Percentiles rank a stretch among this genome's conserved stretches.
phyloP scores from a whole-genome alignment of 176 grass and related monocot species.

The barley (Hordeum vulgare) region MorexV3_pseudomolecules_assembly NC_058519.1:14681857-14682356 shows the following conservation, averaged over 20 bases:
- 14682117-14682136: neutral
- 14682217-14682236: conserved; percentile 33
- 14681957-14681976: conserved; percentile 56
- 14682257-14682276: conserved; percentile 70
- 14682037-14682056: conserved; percentile 9
- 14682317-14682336: neutral
- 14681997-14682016: conserved; percentile 89
- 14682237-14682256: conserved; percentile 65
- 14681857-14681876: conserved; percentile 7
- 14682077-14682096: neutral
- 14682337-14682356: neutral
- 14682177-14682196: conserved; percentile 80
- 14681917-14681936: conserved; percentile 82
- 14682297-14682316: neutral
- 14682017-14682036: conserved; percentile 78
- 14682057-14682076: neutral
- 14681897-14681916: conserved; percentile 60
- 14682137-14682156: conserved; percentile 6
- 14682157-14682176: conserved; percentile 72
- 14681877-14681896: conserved; percentile 75
- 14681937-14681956: conserved; percentile 70
- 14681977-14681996: conserved; percentile 42
- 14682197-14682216: conserved; percentile 68
- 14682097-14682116: neutral
- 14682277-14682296: conserved; percentile 50